These are phyloP conservation scores for Salix caprea DNA, from an alignment of 345 rosid species.

Conservation along the genomic window DNA sequence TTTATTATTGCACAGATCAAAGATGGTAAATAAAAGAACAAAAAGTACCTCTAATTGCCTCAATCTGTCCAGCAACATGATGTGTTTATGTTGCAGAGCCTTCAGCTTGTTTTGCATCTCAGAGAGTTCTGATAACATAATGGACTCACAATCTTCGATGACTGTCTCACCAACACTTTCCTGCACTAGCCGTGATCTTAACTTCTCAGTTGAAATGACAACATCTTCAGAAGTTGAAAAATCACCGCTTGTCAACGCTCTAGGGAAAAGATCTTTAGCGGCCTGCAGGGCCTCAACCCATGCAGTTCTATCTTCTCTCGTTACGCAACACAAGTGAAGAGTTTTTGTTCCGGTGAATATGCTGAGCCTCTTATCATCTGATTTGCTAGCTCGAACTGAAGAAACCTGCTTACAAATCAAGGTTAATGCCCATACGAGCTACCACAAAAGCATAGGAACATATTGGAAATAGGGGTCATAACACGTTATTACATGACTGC, in stretches of 20 bases:
- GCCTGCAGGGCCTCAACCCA: constrained; percentile 87
- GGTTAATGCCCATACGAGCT: constrained; percentile 6
- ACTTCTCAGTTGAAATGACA: constrained; percentile 78
- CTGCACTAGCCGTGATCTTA: constrained; percentile 61
- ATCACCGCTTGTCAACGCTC: constrained; percentile 54
- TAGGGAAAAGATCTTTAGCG: constrained; percentile 84
- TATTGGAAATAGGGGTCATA: not conserved
- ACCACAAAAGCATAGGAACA: not conserved
- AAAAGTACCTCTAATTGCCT: constrained; percentile 82
- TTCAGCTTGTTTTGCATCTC: constrained; percentile 68
- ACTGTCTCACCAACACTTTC: constrained; percentile 68
- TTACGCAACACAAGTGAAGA: constrained; percentile 76
- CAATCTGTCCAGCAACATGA: constrained; percentile 63
- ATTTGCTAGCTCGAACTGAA: constrained; percentile 86
- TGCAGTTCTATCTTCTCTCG: constrained; percentile 70
- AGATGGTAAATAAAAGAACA: constrained; percentile 6
- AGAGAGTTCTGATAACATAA: constrained; percentile 74
- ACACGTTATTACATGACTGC: not conserved
- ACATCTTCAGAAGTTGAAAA: constrained; percentile 66
- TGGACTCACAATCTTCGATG: constrained; percentile 81
- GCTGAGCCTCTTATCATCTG: constrained; percentile 92
- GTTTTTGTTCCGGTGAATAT: constrained; percentile 97
- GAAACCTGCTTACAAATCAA: constrained; percentile 60
- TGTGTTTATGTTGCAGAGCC: constrained; percentile 60
- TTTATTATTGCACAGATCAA: not conserved